Evolutionary conservation across 768 basidiomycete genomes (phyloP).

Genomic region (Kondoa malvinella): DNA sequence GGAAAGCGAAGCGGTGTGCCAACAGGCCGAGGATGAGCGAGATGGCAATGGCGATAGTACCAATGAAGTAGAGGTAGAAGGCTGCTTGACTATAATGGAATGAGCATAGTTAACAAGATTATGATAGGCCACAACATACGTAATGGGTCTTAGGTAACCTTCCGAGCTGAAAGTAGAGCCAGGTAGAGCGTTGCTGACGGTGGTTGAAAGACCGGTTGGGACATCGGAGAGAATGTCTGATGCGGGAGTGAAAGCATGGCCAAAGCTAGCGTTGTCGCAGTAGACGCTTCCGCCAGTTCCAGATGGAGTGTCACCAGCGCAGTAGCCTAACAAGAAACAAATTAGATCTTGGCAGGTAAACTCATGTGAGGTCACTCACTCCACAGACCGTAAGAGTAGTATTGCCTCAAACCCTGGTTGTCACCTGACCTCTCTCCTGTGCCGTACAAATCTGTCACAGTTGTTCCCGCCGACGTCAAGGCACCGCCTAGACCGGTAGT

Average conservation of each 20-base stretch:
- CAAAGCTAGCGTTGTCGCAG: slow-evolving; percentile 9
- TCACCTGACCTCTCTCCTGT: slow-evolving; percentile 10
- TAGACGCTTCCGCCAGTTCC: slow-evolving; percentile 10
- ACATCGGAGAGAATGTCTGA: slow-evolving; percentile 15
- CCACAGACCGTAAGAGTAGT: slow-evolving; percentile 14
- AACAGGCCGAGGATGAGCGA: slow-evolving; percentile 29
- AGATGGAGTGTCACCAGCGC: slow-evolving; percentile 6
- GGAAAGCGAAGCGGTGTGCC: slow-evolving; percentile 50
- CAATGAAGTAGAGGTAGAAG: slow-evolving; percentile 38
- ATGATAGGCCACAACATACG: slow-evolving; percentile 8
- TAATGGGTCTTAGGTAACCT: slow-evolving; percentile 7
- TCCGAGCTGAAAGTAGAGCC: slow-evolving; percentile 6
- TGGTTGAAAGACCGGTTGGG: slow-evolving; percentile 4
- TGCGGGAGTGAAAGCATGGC: slow-evolving; percentile 8
- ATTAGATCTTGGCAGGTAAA: neutral
- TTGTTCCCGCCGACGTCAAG: neutral
- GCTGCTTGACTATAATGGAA: slow-evolving; percentile 9
- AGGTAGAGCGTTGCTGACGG: slow-evolving; percentile 8
- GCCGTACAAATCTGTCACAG: slow-evolving; percentile 13
- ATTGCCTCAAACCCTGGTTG: slow-evolving; percentile 15
- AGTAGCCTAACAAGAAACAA: neutral
- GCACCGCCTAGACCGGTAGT: slow-evolving; percentile 20
- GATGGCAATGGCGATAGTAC: slow-evolving; percentile 12
- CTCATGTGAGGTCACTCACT: neutral
- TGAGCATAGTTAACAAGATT: neutral